phyloP scores from a whole-genome alignment of 228 moss, liverwort and hornwort genomes.

The Sphagnum fallax region DNA sequence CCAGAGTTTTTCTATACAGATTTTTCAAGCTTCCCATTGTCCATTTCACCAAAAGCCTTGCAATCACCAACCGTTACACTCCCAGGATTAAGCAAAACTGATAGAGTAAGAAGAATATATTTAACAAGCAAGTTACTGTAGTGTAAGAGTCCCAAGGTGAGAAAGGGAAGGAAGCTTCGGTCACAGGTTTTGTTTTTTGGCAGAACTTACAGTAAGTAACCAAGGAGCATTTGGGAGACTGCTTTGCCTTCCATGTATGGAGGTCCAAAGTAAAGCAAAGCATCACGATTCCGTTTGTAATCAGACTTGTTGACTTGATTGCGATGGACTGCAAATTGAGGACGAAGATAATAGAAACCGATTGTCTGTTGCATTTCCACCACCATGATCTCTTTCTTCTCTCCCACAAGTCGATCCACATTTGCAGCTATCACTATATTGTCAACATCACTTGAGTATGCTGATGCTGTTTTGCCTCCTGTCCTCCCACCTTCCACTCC shows the following conservation, averaged over 20 bases:
- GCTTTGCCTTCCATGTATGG: constrained; percentile 53
- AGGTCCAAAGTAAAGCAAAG: constrained; percentile 30
- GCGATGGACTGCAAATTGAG: constrained; percentile 29
- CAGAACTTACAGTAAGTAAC: constrained; percentile 38
- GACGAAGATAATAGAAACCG: constrained; percentile 36
- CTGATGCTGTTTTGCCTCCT: constrained; percentile 15
- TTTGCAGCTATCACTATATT: constrained; percentile 39
- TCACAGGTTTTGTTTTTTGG: no score
- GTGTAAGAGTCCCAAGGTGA: no score
- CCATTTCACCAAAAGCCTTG: no score
- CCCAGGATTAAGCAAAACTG: no score
- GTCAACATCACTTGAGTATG: constrained; percentile 46
- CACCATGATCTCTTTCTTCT: constrained; percentile 11
- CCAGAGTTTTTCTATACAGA: no score
- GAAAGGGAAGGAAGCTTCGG: no score
- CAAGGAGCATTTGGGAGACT: constrained; percentile 24
- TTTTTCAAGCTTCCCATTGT: no score
- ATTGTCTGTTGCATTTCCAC: constrained; percentile 45
- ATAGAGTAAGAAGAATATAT: no score
- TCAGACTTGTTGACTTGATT: constrained; percentile 13
- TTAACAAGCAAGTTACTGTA: no score
- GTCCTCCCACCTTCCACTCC: neutral
- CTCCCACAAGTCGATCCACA: constrained; percentile 32
- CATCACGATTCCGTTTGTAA: constrained; percentile 27
- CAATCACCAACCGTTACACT: no score